A percentile compares a stretch with the other conserved stretches of the same genome.
Evolutionary conservation across 1,284 basidiomycete species (phyloP).

Genomic region (Ustilago nuda): DNA sequence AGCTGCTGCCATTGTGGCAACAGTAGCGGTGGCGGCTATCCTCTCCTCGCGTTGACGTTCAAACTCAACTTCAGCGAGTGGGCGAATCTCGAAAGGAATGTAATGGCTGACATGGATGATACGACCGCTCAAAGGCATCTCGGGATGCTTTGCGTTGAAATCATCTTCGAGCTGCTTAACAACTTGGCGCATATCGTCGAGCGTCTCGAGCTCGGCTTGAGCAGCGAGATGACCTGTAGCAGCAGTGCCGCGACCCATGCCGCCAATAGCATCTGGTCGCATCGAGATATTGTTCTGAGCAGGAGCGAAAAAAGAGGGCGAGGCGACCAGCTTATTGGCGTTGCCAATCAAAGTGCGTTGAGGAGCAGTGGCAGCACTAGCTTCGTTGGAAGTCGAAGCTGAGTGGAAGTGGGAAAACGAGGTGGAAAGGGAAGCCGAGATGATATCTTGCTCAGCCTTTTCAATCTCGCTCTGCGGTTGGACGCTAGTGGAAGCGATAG

Average conservation of each 20-base stretch:
- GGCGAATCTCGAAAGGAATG: slow-evolving; percentile 66
- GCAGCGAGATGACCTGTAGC: slow-evolving; percentile 63
- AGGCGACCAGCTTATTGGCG: slow-evolving; percentile 24
- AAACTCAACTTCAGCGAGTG: slow-evolving; percentile 61
- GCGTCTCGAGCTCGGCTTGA: slow-evolving; percentile 55
- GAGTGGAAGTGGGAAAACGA: slow-evolving; percentile 16
- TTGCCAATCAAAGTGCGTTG: slow-evolving; percentile 12
- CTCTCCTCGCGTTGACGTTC: slow-evolving; percentile 58
- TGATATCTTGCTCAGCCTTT: slow-evolving; percentile 41
- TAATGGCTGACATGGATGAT: slow-evolving; percentile 68
- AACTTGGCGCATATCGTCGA: slow-evolving; percentile 53
- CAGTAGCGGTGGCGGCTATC: slow-evolving; percentile 59
- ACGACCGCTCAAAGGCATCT: slow-evolving; percentile 60
- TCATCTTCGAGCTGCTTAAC: slow-evolving; percentile 62
- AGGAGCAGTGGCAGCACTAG: background rate
- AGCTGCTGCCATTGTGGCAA: slow-evolving; percentile 63
- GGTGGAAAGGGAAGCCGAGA: slow-evolving; percentile 42
- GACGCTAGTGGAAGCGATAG: background rate
- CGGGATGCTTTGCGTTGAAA: slow-evolving; percentile 60
- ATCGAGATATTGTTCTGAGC: slow-evolving; percentile 32
- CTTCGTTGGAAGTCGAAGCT: slow-evolving; percentile 4
- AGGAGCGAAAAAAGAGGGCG: slow-evolving; percentile 22
- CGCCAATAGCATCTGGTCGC: slow-evolving; percentile 64
- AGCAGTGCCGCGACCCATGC: slow-evolving; percentile 58
- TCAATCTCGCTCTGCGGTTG: slow-evolving; percentile 35